phyloP scores from a whole-genome alignment of 768 basidiomycete genomes.

The Chalciporus chontae region DNA sequence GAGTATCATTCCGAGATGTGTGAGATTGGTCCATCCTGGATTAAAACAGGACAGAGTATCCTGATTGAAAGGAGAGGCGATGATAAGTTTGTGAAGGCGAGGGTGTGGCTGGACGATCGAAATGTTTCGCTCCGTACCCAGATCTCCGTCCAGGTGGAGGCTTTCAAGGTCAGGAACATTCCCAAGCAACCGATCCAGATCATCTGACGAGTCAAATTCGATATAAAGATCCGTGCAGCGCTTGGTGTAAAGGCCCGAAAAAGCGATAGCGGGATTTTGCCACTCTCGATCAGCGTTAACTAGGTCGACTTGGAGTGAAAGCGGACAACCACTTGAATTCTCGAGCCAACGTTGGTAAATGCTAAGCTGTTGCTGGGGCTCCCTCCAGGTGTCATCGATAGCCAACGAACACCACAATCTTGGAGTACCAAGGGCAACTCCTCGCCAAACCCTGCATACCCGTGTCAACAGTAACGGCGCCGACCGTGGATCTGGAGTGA shows the following conservation, averaged over 20 bases:
- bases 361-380: too few species aligned
- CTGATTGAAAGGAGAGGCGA: too few species aligned
- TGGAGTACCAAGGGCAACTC: constrained; percentile 36
- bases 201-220: constrained; percentile 4
- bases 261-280: constrained; percentile 5
- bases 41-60: too few species aligned
- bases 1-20: too few species aligned
- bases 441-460: constrained; percentile 43
- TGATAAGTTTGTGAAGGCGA: too few species aligned
- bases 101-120: too few species aligned
- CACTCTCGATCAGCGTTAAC: too few species aligned
- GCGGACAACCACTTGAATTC: constrained; percentile 10
- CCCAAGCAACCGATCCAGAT: constrained; percentile 11
- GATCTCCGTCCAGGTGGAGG: constrained; percentile 10
- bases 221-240: constrained; percentile 11
- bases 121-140: background rate
- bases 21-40: too few species aligned
- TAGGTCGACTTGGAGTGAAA: constrained; percentile 18
- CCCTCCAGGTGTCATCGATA: background rate
- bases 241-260: constrained; percentile 15
- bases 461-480: constrained; percentile 39
- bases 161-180: constrained; percentile 16
- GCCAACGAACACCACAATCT: constrained; percentile 46
- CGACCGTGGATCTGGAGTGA: constrained; percentile 18
- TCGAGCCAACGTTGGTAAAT: constrained; percentile 8